Evolutionary conservation across 176 grass and related monocot species (phyloP).

Genomic region (Panicum miliaceum): DNA sequence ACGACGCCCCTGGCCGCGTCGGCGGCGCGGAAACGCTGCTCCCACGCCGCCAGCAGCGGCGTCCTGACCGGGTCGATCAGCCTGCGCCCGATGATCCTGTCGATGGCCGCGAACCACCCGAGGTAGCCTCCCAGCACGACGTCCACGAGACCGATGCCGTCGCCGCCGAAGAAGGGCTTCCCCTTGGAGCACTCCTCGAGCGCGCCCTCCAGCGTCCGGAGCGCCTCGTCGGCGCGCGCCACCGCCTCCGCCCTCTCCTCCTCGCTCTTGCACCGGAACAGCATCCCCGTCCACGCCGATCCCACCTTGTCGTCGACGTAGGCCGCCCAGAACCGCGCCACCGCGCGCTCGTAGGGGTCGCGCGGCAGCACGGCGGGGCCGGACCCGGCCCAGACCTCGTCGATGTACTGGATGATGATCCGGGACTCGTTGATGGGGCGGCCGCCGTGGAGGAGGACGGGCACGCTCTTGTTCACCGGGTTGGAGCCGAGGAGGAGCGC

Average conservation of each 20-base stretch:
- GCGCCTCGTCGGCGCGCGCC: conserved; percentile 17
- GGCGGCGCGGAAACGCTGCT: conserved; percentile 45
- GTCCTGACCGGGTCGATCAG: conserved; percentile 52
- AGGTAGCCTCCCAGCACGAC: conserved; percentile 62
- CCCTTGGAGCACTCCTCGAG: conserved; percentile 28
- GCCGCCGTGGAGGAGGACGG: conserved; percentile 62
- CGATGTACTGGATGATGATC: conserved; percentile 79
- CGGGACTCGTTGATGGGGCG: conserved; percentile 53
- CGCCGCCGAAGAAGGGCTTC: conserved; percentile 62
- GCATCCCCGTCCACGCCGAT: conserved; percentile 32
- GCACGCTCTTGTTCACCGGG: conserved; percentile 72
- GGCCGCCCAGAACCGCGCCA: conserved; percentile 66
- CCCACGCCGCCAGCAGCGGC: conserved; percentile 63
- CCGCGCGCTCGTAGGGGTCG: conserved; percentile 65
- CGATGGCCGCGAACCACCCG: conserved; percentile 47
- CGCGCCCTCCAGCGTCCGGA: conserved; percentile 56
- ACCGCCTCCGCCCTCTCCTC: conserved; percentile 51
- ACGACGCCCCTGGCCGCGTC: conserved; percentile 49
- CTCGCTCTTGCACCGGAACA: conserved; percentile 43
- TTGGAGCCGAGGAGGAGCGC: conserved; percentile 55
- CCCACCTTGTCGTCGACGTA: conserved; percentile 62
- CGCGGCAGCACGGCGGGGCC: conserved; percentile 51
- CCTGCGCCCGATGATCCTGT: conserved; percentile 35
- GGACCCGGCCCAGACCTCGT: conserved; percentile 54
- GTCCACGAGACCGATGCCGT: conserved; percentile 63